phyloP scores from a whole-genome alignment of 768 basidiomycete genomes.

The Boletus edulis region DNA sequence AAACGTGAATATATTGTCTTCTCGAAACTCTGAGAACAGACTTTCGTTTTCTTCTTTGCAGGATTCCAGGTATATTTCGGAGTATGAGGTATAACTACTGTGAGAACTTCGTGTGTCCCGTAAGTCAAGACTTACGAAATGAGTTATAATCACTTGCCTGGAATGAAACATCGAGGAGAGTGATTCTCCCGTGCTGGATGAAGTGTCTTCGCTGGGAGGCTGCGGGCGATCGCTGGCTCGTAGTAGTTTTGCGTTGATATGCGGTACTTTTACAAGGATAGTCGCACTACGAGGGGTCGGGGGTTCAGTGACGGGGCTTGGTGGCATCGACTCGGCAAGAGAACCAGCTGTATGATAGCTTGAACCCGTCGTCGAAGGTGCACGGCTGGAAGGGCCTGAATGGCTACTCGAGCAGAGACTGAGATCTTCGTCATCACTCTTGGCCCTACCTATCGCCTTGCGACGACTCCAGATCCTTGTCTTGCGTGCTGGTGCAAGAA shows the following conservation, averaged over 20 bases:
- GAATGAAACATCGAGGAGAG: neutral
- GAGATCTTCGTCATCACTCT: neutral
- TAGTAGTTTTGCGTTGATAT: neutral
- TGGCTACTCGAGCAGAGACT: neutral
- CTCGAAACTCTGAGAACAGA: neutral
- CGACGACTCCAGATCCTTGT: no score
- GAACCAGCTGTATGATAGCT: slow-evolving; percentile 12
- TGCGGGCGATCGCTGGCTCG: neutral
- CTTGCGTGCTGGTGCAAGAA: neutral
- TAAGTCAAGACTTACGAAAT: slow-evolving; percentile 1
- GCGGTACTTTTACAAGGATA: neutral
- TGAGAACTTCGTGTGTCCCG: neutral
- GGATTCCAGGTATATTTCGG: slow-evolving; percentile 5
- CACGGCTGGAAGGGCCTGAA: neutral
- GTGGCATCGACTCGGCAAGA: slow-evolving; percentile 1
- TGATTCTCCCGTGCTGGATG: neutral
- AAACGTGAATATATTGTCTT: neutral
- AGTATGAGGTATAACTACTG: slow-evolving; percentile 13
- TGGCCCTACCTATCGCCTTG: neutral
- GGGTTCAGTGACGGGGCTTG: slow-evolving; percentile 8
- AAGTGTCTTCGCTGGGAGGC: neutral
- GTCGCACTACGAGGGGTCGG: slow-evolving; percentile 3
- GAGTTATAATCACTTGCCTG: neutral
- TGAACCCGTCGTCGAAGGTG: neutral
- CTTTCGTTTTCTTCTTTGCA: slow-evolving; percentile 6